Conservation (phyloP, 2,329 filamentous ascomycete genomes). For the Fusarium torreyae region DNA sequence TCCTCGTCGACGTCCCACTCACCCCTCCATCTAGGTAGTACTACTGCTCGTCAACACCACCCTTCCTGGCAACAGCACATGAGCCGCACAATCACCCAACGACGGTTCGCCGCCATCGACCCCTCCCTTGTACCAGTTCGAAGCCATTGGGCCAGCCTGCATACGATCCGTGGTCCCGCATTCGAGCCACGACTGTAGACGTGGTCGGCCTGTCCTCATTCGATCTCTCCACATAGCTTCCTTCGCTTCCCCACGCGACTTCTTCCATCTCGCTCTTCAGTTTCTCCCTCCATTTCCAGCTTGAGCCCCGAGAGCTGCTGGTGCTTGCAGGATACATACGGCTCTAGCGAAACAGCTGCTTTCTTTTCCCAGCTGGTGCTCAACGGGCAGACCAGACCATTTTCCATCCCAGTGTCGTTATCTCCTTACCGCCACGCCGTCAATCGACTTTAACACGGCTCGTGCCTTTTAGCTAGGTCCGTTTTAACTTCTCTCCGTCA, state of each 20-base stretch:
- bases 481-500: slow-evolving; percentile 46
- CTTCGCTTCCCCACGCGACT: slow-evolving; percentile 55
- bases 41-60: slow-evolving; percentile 50
- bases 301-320: slow-evolving; percentile 51
- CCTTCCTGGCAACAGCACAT: slow-evolving; percentile 46
- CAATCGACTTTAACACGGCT: slow-evolving; percentile 41
- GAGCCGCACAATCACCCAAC: slow-evolving; percentile 51
- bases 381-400: slow-evolving; percentile 49
- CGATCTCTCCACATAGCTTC: slow-evolving; percentile 54
- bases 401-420: slow-evolving; percentile 49
- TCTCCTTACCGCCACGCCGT: slow-evolving; percentile 51
- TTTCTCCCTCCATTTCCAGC: slow-evolving; percentile 52
- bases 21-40: slow-evolving; percentile 45
- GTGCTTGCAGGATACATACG: slow-evolving; percentile 55
- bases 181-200: slow-evolving; percentile 60
- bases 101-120: slow-evolving; percentile 49
- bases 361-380: slow-evolving; percentile 45
- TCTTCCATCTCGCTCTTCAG: slow-evolving; percentile 53
- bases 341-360: slow-evolving; percentile 53
- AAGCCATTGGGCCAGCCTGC: slow-evolving; percentile 57
- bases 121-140: slow-evolving; percentile 51
- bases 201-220: slow-evolving; percentile 54
- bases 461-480: slow-evolving; percentile 50
- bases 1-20: slow-evolving; percentile 46
- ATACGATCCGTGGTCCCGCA: slow-evolving; percentile 56